These are phyloP conservation scores for Aureobasidium sp. DNA, from an alignment of 2,329 filamentous ascomycete species.

Conservation along the genomic window DNA sequence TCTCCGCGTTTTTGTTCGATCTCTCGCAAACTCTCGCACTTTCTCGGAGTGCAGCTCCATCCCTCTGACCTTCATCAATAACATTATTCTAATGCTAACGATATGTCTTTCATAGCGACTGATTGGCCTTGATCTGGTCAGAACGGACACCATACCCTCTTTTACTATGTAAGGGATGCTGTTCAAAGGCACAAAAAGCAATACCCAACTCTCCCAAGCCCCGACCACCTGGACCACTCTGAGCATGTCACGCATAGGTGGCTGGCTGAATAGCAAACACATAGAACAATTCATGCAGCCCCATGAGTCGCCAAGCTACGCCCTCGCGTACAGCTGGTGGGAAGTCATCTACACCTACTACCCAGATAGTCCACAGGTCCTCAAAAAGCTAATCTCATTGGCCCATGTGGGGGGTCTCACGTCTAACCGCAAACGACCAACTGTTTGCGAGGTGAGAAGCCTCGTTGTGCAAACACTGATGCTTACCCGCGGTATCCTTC, in stretches of 20 bases:
- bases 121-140: neutral
- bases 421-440: neutral
- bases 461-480: conserved; percentile 1
- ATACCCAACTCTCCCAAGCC: too few relatives aligned
- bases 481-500: neutral
- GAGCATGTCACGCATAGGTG: conserved; percentile 11
- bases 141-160: neutral
- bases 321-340: neutral
- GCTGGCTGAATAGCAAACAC: conserved; percentile 20
- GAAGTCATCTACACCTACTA: neutral
- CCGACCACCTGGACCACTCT: conserved; percentile 13
- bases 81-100: neutral
- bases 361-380: neutral
- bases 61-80: neutral
- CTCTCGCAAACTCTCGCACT: neutral
- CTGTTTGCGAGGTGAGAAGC: conserved; percentile 3
- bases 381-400: neutral
- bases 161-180: conserved; percentile 3
- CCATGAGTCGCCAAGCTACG: conserved; percentile 1
- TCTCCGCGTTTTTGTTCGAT: neutral
- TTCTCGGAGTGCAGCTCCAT: neutral
- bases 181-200: conserved; percentile 10
- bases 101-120: neutral
- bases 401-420: neutral
- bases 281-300: conserved; percentile 13